Conservation (phyloP, 208 protist species). For the Trypanosoma vivax region DNA sequence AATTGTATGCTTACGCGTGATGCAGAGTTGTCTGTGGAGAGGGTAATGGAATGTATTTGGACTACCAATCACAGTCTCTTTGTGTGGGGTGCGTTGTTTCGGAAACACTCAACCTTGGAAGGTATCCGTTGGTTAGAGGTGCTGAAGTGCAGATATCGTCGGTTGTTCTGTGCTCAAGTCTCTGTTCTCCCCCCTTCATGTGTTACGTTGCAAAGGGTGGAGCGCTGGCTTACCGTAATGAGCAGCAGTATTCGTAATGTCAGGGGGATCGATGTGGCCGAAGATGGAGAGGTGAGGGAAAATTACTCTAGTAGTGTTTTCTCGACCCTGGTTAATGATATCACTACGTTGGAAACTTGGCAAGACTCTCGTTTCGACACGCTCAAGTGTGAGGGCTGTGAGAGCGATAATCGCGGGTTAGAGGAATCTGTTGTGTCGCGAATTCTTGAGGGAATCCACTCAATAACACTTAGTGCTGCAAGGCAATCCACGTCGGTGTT, state of each 20-base stretch:
- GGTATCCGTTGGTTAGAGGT: background rate
- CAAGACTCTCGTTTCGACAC: constrained; percentile 4
- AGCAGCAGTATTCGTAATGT: background rate
- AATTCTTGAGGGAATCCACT: constrained; percentile 29
- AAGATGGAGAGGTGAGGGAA: background rate
- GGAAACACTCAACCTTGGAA: background rate
- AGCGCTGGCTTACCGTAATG: constrained; percentile 23
- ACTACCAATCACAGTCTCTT: constrained; percentile 20
- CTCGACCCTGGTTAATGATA: constrained; percentile 36
- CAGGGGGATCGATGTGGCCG: background rate
- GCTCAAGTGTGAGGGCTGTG: background rate
- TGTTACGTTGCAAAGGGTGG: constrained; percentile 1
- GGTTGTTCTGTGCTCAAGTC: constrained; percentile 10
- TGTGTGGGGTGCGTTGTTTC: constrained; percentile 16
- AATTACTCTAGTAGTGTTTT: too few relatives aligned
- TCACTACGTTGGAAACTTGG: constrained; percentile 34
- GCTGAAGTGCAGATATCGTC: constrained; percentile 12
- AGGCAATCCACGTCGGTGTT: background rate
- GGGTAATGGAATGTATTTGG: constrained; percentile 22
- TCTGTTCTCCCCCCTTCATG: constrained; percentile 3
- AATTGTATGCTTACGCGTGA: background rate
- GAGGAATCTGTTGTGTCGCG: too few relatives aligned
- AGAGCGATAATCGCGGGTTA: background rate
- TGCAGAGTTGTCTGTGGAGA: constrained; percentile 6
- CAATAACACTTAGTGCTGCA: constrained; percentile 11